Evolutionary conservation across 2,329 filamentous ascomycete genomes (phyloP).

Genomic region (Penicillium sp.): DNA sequence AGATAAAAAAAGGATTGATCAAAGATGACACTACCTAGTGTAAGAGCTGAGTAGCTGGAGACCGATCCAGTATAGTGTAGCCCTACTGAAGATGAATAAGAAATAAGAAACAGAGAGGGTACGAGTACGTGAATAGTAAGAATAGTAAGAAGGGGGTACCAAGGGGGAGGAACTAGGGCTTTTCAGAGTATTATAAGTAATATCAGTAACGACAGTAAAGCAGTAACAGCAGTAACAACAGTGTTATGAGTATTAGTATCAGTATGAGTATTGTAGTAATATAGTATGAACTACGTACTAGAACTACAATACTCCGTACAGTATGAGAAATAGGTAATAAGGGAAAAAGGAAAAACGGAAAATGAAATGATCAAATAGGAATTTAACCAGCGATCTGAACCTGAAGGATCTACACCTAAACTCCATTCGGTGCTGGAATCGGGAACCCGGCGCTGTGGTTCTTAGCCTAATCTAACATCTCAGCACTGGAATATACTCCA

Average conservation of each 20-base stretch:
- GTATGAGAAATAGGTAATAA: too few species aligned
- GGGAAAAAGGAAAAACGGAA: not conserved
- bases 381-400: conserved; percentile 9
- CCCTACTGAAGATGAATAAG: conserved; percentile 1
- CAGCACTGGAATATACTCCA: too few species aligned
- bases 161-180: conserved; percentile 12
- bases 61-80: conserved; percentile 5
- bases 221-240: not conserved
- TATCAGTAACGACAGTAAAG: not conserved
- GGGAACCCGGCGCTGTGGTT: conserved; percentile 24
- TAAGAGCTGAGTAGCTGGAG: conserved; percentile 1
- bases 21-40: conserved; percentile 9
- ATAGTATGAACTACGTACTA: too few species aligned
- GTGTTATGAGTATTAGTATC: not conserved
- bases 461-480: conserved; percentile 10
- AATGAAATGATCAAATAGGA: not conserved
- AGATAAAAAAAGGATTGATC: conserved; percentile 2
- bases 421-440: conserved; percentile 24
- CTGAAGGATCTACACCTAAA: conserved; percentile 26
- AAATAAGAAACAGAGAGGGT: not conserved
- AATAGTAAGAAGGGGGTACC: not conserved
- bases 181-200: not conserved
- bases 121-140: not conserved
- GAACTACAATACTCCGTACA: too few species aligned
- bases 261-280: not conserved